Conservation (phyloP, 2,329 filamentous ascomycete genomes). For the Ploettnerulaceae sp. region DNA sequence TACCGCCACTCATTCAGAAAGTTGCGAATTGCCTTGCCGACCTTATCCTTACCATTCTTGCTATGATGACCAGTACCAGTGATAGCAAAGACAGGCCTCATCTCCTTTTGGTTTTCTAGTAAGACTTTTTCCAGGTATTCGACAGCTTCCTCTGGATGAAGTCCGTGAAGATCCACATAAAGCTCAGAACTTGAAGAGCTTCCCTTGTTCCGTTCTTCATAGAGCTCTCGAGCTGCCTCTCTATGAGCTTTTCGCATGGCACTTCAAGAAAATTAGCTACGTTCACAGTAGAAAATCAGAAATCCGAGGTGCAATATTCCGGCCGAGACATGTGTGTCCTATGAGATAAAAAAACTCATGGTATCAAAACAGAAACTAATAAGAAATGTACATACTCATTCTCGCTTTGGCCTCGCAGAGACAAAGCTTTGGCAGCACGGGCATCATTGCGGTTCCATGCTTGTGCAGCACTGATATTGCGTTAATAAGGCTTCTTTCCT, state of each 20-base stretch:
- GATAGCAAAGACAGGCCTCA: constrained; percentile 84
- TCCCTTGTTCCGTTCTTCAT: constrained; percentile 86
- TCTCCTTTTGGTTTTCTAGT: constrained; percentile 70
- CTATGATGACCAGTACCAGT: constrained; percentile 96
- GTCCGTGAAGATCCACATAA: constrained; percentile 93
- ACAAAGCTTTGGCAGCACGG: constrained; percentile 89
- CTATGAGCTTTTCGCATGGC: constrained; percentile 96
- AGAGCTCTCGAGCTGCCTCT: constrained; percentile 85
- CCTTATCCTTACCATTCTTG: constrained; percentile 98
- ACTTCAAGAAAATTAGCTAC: no score
- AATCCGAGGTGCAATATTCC: no score
- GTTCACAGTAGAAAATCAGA: no score
- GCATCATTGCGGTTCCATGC: constrained; percentile 99
- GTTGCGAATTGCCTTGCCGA: constrained; percentile 84
- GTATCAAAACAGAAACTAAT: background rate
- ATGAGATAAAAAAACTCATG: background rate
- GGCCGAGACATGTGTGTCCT: no score
- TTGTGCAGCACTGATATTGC: constrained; percentile 70
- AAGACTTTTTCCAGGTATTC: constrained; percentile 88
- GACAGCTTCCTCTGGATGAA: constrained; percentile 96
- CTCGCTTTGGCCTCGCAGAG: constrained; percentile 89
- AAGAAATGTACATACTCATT: constrained; percentile 54
- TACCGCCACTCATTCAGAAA: constrained; percentile 97
- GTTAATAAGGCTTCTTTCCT: constrained; percentile 12
- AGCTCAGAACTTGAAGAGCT: constrained; percentile 59